Conservation (phyloP, 2,329 filamentous ascomycete genomes). For the Fusarium sp. region DNA sequence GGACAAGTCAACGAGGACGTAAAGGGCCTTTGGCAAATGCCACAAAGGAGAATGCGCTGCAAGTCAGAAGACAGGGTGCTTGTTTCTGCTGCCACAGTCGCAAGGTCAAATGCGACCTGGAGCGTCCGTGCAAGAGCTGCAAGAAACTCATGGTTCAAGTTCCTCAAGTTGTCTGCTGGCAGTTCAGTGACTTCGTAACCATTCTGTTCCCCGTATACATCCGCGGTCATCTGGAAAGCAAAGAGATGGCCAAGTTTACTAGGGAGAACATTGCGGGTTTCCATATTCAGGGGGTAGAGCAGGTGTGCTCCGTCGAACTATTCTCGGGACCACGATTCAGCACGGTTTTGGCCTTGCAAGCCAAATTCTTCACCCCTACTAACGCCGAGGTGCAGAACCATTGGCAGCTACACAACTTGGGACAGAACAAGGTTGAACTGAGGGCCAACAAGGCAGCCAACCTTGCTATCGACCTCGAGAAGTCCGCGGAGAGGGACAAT, state of each 20-base stretch:
- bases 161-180: constrained; percentile 68
- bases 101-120: constrained; percentile 68
- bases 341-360: constrained; percentile 58
- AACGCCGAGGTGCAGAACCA: constrained; percentile 61
- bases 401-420: constrained; percentile 57
- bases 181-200: constrained; percentile 65
- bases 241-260: constrained; percentile 61
- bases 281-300: constrained; percentile 53
- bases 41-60: constrained; percentile 65
- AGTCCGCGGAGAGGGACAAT: constrained; percentile 55
- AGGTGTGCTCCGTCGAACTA: constrained; percentile 58
- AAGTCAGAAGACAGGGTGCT: constrained; percentile 64
- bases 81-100: constrained; percentile 70
- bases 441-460: constrained; percentile 57
- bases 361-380: constrained; percentile 63
- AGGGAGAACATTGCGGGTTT: constrained; percentile 61
- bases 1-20: constrained; percentile 63
- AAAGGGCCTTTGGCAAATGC: constrained; percentile 66
- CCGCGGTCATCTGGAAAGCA: constrained; percentile 60
- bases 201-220: constrained; percentile 65
- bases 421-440: constrained; percentile 53
- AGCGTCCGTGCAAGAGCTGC: constrained; percentile 67
- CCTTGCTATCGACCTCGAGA: constrained; percentile 61
- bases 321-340: constrained; percentile 59
- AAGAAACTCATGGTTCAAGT: constrained; percentile 61